Percentiles rank a stretch among this genome's conserved stretches.
These are phyloP conservation scores for Populus trichocarpa DNA, from an alignment of 441 rosid genomes.

Conservation along the genomic window DNA sequence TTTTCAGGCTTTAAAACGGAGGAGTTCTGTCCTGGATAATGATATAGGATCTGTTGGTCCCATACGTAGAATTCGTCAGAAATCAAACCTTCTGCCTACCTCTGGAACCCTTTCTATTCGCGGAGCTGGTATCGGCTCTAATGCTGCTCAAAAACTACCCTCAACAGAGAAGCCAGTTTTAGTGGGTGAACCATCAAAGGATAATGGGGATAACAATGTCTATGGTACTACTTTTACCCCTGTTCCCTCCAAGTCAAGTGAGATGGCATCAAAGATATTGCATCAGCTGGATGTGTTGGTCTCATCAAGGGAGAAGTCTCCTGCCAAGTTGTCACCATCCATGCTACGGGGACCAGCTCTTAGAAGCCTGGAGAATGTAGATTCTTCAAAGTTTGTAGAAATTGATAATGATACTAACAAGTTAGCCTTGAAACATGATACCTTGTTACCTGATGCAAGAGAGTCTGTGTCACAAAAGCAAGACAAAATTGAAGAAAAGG, in stretches of 20 bases:
- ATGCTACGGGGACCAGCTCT: constrained; percentile 77
- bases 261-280: constrained; percentile 77
- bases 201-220: constrained; percentile 35
- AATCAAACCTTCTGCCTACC: constrained; percentile 55
- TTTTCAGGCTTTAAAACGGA: constrained; percentile 69
- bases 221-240: constrained; percentile 42
- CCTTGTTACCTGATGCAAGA: constrained; percentile 22
- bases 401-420: constrained; percentile 36
- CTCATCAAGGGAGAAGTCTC: constrained; percentile 70
- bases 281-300: constrained; percentile 65
- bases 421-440: constrained; percentile 20
- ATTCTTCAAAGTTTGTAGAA: constrained; percentile 53
- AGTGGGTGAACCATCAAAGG: constrained; percentile 25
- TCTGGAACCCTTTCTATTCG: constrained; percentile 29
- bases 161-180: constrained; percentile 27
- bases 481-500: constrained; percentile 43
- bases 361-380: constrained; percentile 68
- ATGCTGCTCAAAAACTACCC: constrained; percentile 21
- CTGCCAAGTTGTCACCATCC: constrained; percentile 70
- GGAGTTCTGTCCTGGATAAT: constrained; percentile 76
- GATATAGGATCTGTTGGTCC: constrained; percentile 78
- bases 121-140: constrained; percentile 28
- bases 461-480: constrained; percentile 31
- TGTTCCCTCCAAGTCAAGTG: constrained; percentile 73
- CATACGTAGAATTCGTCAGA: constrained; percentile 89